These are phyloP conservation scores for Tremellales sp. DNA, from an alignment of 1,284 basidiomycete species.

Conservation along the genomic window DNA sequence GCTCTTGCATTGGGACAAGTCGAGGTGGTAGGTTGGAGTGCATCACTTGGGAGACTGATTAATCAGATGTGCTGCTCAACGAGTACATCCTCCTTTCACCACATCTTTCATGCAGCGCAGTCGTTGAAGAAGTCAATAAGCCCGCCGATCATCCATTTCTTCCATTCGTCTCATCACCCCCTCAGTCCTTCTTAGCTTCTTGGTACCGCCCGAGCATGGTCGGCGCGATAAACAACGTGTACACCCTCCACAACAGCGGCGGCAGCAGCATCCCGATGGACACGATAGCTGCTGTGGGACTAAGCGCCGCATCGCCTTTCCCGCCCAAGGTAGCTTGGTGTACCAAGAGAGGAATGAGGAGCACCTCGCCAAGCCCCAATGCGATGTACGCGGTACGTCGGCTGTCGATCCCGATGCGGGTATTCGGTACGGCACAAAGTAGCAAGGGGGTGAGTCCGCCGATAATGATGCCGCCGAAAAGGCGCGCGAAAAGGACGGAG, in stretches of 20 bases:
- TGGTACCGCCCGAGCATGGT: constrained; percentile 23
- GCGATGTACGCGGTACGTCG: constrained; percentile 14
- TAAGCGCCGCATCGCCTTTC: constrained; percentile 12
- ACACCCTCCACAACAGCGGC: constrained; percentile 25
- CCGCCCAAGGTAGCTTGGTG: constrained; percentile 12
- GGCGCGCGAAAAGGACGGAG: constrained; percentile 16
- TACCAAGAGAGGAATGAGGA: constrained; percentile 23
- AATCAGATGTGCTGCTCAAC: too few relatives aligned
- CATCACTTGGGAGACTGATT: too few relatives aligned
- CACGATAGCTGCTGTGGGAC: constrained; percentile 7
- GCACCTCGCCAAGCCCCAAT: constrained; percentile 20
- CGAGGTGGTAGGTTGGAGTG: too few relatives aligned
- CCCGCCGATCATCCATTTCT: too few relatives aligned
- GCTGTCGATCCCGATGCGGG: constrained; percentile 14
- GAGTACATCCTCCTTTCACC: too few relatives aligned
- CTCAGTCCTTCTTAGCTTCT: constrained; percentile 10
- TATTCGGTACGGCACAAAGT: constrained; percentile 14
- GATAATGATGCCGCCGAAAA: constrained; percentile 25
- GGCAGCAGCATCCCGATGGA: constrained; percentile 17
- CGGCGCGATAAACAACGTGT: constrained; percentile 16
- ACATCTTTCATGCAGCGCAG: too few relatives aligned
- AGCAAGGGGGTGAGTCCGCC: constrained; percentile 21
- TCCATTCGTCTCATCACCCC: too few relatives aligned
- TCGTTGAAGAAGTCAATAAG: too few relatives aligned
- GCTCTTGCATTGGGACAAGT: too few relatives aligned